Base-by-base conservation (phyloP, 176 grass and related monocot species). In the Echinochloa phyllopogon region DNA sequence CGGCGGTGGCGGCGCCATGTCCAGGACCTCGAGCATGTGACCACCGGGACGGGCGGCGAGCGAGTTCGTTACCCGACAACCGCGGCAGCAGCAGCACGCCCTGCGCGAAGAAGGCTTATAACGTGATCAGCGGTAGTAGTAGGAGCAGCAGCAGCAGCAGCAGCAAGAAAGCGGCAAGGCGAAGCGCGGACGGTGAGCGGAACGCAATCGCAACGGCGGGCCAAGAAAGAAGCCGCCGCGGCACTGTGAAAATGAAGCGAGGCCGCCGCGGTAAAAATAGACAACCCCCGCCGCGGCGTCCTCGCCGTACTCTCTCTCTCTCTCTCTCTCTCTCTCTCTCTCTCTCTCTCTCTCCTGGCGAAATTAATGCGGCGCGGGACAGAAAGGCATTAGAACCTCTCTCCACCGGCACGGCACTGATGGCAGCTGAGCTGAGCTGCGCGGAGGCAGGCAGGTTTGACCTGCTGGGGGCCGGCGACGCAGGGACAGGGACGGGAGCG, bases 21-120 rank as follows among this genome's bases (percentile, higher is more conserved):
- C 87, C 51, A 90, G 79, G 23, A 90, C 90, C 76, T 89, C 89
- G 68, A 96, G 90, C 86, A 96, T 92, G 76, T 82, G 82, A 48
- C 75, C 67, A 57, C 55, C 33, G 53, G 21, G 2, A 4, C 25
- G 38, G 38, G 21, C 70, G 43, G 16, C 72, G 74, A 69, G 66
- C 60, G 69, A 43, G 51, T 80, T 73, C 49, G 80, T 80, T 83
- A 74, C 69, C 85, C 80, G 79, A 90, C 88, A 83, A 78, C 23
- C 57, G n/a, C 57, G 45, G 48, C 80, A 44, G 89, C 50, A 77
- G 76, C 44, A 65, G 52, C 21, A 20, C 72, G 52, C 88, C 88
- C 84, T 87, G 84, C 74, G 51, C 79, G 74, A 51, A 65, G 74
- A 51, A 65, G 37, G 8, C 84, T 83, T 90, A 72, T 83, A 83